These are phyloP conservation scores for Cryptosporidium sp. DNA, from an alignment of 169 alveolate genomes.

Conservation along the genomic window DNA sequence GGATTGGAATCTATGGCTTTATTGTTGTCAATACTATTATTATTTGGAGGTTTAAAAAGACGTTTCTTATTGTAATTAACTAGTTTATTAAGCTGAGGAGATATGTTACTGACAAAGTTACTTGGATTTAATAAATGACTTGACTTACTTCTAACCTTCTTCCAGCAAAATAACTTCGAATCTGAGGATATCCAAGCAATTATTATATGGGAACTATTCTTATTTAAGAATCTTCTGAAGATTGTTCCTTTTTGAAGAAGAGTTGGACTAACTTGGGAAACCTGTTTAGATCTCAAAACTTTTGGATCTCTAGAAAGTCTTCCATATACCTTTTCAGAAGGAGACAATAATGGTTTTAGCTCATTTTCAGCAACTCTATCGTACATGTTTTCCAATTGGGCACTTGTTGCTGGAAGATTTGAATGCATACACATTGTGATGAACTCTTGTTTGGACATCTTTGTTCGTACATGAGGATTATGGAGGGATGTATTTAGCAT, in stretches of 20 bases:
- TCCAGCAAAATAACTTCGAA: constrained; percentile 59
- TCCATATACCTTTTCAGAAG: constrained; percentile 61
- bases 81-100: constrained; percentile 7
- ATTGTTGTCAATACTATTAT: not conserved
- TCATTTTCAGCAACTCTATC: constrained; percentile 68
- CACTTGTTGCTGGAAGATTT: constrained; percentile 12
- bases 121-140: constrained; percentile 30
- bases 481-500: constrained; percentile 69
- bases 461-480: constrained; percentile 57
- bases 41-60: not conserved
- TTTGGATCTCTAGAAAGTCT: constrained; percentile 70
- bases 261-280: constrained; percentile 23
- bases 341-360: constrained; percentile 56
- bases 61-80: not conserved
- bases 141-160: constrained; percentile 46
- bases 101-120: constrained; percentile 12
- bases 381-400: constrained; percentile 54
- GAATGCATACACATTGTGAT: constrained; percentile 59
- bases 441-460: constrained; percentile 63
- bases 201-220: constrained; percentile 23
- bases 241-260: constrained; percentile 63
- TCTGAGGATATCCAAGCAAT: constrained; percentile 74
- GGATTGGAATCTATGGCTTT: not conserved
- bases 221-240: constrained; percentile 32
- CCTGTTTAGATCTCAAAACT: constrained; percentile 44